phyloP scores from a whole-genome alignment of 257 asterid genomes.

The Capsicum baccatum region DNA sequence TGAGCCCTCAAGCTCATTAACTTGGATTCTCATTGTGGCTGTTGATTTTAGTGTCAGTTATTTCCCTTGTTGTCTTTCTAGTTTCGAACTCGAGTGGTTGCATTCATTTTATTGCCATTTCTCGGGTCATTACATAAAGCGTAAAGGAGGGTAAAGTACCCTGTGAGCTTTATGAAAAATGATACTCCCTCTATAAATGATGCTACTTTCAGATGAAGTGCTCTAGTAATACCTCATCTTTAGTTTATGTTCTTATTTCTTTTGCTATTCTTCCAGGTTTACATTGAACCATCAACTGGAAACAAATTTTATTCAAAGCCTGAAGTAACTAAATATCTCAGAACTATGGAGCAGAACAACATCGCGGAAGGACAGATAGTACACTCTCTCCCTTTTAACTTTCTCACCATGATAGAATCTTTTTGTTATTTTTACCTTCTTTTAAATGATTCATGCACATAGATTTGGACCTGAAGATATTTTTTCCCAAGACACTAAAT shows the following conservation, averaged over 20 bases:
- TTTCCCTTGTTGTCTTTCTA: too few relatives aligned
- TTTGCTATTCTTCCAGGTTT: slow-evolving; percentile 52
- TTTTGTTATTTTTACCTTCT: background rate
- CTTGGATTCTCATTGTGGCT: too few relatives aligned
- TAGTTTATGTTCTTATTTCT: slow-evolving; percentile 22
- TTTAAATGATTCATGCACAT: background rate
- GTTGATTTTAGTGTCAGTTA: too few relatives aligned
- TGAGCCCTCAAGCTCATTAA: too few relatives aligned
- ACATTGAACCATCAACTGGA: slow-evolving; percentile 55
- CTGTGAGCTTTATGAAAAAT: background rate
- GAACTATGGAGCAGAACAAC: slow-evolving; percentile 35
- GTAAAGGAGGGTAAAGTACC: background rate
- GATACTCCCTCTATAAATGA: background rate
- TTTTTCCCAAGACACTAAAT: background rate
- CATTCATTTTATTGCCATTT: too few relatives aligned
- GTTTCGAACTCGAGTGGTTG: too few relatives aligned
- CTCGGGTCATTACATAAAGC: too few relatives aligned
- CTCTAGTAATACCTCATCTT: background rate
- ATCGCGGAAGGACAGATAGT: slow-evolving; percentile 38
- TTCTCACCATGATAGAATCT: slow-evolving; percentile 24
- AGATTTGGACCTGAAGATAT: background rate
- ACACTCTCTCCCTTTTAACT: slow-evolving; percentile 31
- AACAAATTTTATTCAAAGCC: slow-evolving; percentile 60
- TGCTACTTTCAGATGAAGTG: slow-evolving; percentile 10
- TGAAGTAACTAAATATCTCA: slow-evolving; percentile 53